Evolutionary conservation across 177 flowering plant genomes (phyloP), one percentile per base, ranked within the genome.

Genomic region (Tripterygium wilfordii): DNA sequence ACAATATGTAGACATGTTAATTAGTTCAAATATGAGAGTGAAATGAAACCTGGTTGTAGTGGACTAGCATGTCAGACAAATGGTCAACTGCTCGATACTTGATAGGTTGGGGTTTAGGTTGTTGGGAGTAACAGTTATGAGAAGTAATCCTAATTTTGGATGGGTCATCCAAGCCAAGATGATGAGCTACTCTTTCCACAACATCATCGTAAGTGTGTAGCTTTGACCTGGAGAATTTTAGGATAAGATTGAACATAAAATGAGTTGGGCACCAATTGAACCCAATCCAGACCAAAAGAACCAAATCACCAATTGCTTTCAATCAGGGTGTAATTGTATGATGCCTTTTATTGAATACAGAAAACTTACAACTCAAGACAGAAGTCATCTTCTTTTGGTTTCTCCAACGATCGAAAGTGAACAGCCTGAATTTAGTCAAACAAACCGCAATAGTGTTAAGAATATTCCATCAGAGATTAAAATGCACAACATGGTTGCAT

Each of bases 31-130:
- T n/a, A n/a, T n/a, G n/a, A n/a, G n/a, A n/a, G n/a, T n/a, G n/a
- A n/a, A n/a, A n/a, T n/a, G n/a, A n/a, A n/a, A 82, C 96, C 96
- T 87, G 87, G 55, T 85, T 84, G 74, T 78, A 80, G 61, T 82
- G 92, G 20, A 78, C 73, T 30, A 83, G 74, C 90, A 85, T 83
- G 51, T 83, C 90, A 25, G 75, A 45, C 56, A 85, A 70, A 62
- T 65, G 85, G 15, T 85, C 85, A 26, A 77, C 72, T 13, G 81
- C 84, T 55, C 83, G 65, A 51, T 70, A 83, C 57, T 73, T 80
- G 35, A 85, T 80, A 2, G 83, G 78, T 44, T 76, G 84, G 26
- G 85, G 88, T 55, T 80, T 85, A 16, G 90, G 95, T 60, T 85
- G 85, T 58, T 80, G 90, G 7, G 90, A 83, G 53, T 80, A 80